Conservation (phyloP, 768 basidiomycete species). For the Termitomyces eurrhizus region DNA sequence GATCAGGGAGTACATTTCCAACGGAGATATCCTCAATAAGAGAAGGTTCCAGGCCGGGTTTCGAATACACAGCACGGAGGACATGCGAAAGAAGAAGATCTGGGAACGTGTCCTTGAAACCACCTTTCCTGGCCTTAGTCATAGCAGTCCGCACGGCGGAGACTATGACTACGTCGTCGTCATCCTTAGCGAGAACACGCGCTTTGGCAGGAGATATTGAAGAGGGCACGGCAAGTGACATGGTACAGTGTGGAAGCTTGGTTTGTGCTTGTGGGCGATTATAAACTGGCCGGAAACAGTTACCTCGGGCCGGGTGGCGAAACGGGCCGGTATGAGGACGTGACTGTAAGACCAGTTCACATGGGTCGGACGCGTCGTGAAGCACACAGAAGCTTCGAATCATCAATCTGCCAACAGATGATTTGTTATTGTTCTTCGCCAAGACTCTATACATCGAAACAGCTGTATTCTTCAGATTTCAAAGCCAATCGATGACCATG, state of each 20-base stretch:
- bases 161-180: conserved; percentile 89
- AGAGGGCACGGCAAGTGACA: conserved; percentile 4
- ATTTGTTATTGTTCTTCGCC: background rate
- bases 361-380: background rate
- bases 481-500: conserved; percentile 15
- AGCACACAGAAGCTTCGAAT: background rate
- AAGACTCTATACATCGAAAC: background rate
- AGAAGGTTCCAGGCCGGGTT: conserved; percentile 68
- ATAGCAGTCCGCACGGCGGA: conserved; percentile 86
- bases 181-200: conserved; percentile 63
- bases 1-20: conserved; percentile 87
- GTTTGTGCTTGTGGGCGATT: background rate
- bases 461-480: background rate
- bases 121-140: conserved; percentile 87
- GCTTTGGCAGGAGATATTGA: conserved; percentile 42
- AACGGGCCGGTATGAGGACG: background rate
- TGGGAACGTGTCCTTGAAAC: conserved; percentile 87
- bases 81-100: conserved; percentile 79
- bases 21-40: conserved; percentile 83
- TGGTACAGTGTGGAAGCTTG: background rate
- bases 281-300: background rate
- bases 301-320: background rate
- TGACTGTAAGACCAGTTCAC: background rate
- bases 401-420: background rate
- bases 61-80: conserved; percentile 66